A percentile compares a stretch with the other conserved stretches of the same genome.
phyloP scores from a whole-genome alignment of 768 basidiomycete genomes.

The Russula vinacea region DNA sequence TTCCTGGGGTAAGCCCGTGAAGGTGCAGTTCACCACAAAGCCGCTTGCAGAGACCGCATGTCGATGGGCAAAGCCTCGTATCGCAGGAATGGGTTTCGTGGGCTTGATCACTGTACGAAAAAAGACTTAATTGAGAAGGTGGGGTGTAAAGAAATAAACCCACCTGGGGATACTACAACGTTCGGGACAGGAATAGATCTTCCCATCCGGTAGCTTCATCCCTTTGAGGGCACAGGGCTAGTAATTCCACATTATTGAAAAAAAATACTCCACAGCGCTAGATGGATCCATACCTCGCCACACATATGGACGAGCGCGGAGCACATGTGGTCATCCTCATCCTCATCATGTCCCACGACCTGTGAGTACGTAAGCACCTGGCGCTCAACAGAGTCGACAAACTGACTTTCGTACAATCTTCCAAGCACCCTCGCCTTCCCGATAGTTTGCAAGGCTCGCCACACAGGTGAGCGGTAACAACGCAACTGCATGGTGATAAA shows the following conservation, averaged over 20 bases:
- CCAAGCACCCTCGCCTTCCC: slow-evolving; percentile 50
- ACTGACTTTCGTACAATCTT: slow-evolving; percentile 51
- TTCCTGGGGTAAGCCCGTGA: slow-evolving; percentile 45
- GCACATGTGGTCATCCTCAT: slow-evolving; percentile 51
- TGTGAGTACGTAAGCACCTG: slow-evolving; percentile 30
- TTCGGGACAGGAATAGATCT: slow-evolving; percentile 23
- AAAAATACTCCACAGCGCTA: background rate
- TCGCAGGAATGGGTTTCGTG: slow-evolving; percentile 53
- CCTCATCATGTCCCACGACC: slow-evolving; percentile 46
- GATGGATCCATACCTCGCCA: slow-evolving; percentile 43
- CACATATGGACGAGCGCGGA: slow-evolving; percentile 54
- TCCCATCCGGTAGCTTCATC: slow-evolving; percentile 11
- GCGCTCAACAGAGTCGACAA: no score
- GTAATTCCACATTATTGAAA: background rate
- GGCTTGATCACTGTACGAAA: slow-evolving; percentile 40
- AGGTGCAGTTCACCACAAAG: slow-evolving; percentile 50
- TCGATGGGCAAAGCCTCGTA: slow-evolving; percentile 49
- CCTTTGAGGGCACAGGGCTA: slow-evolving; percentile 28
- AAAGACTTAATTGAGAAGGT: background rate
- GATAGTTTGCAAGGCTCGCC: slow-evolving; percentile 49
- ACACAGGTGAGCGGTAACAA: slow-evolving; percentile 50
- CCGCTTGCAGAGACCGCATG: slow-evolving; percentile 54
- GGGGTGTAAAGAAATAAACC: background rate
- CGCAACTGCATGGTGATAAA: slow-evolving; percentile 42
- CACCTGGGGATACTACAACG: slow-evolving; percentile 20